Percentiles rank a stretch among this genome's conserved stretches.
These are phyloP conservation scores for Colletotrichum nymphaeae DNA, from an alignment of 2,329 filamentous ascomycete species.

Conservation along the genomic window DNA sequence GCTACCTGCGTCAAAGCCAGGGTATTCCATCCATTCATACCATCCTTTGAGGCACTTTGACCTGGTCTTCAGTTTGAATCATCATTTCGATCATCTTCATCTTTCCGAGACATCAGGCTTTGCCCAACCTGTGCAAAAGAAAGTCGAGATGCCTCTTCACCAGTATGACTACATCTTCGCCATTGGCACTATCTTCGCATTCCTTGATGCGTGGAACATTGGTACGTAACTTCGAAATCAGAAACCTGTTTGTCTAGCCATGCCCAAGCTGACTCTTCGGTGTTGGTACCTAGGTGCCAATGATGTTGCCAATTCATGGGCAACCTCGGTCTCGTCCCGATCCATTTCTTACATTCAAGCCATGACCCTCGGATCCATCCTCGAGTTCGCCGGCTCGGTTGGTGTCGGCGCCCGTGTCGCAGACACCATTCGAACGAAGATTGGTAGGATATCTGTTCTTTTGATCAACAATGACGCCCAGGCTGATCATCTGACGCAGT, in stretches of 20 bases:
- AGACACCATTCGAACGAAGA: slow-evolving; percentile 57
- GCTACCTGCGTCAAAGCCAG: slow-evolving; percentile 15
- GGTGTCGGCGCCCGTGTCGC: slow-evolving; percentile 59
- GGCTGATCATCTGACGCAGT: slow-evolving; percentile 46
- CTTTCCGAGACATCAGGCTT: not conserved
- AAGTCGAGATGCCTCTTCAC: slow-evolving; percentile 46
- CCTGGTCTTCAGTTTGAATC: not conserved
- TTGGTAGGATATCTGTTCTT: not conserved
- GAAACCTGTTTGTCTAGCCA: accelerated
- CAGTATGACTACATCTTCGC: slow-evolving; percentile 74
- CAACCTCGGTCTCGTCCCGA: slow-evolving; percentile 71
- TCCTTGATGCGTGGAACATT: slow-evolving; percentile 76
- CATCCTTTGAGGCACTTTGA: not conserved
- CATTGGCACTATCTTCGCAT: slow-evolving; percentile 73
- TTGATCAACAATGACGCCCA: not conserved
- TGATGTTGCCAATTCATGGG: slow-evolving; percentile 74
- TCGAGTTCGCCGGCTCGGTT: slow-evolving; percentile 61
- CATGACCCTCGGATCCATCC: slow-evolving; percentile 56
- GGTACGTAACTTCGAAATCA: slow-evolving; percentile 48
- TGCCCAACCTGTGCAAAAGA: not conserved
- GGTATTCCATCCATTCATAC: slow-evolving; percentile 14
- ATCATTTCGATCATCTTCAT: not conserved
- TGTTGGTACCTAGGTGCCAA: slow-evolving; percentile 40
- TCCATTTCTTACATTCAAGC: slow-evolving; percentile 64
- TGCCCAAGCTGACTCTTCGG: not conserved